Base-by-base conservation (phyloP, 228 moss, liverwort and hornwort genomes). In the Sphagnum magellanicum region DNA sequence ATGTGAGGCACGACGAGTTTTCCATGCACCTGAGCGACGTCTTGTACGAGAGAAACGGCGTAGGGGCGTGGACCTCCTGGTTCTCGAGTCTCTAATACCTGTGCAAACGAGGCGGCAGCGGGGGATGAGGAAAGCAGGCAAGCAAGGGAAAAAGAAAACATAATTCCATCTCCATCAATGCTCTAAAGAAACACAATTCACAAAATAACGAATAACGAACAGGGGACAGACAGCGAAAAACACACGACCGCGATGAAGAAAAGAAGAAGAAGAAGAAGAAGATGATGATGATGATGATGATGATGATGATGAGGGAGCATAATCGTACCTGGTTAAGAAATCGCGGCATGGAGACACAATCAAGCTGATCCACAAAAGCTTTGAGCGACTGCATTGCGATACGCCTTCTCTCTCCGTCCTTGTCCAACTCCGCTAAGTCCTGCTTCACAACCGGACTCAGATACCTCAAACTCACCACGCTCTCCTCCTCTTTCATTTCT, bases 401-500 rank as follows among this genome's bases (percentile, higher is more conserved):
- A 17, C 87, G 83, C 65, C 96, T 82, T 71, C 84, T 78, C 46
- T 96, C 93, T n/a, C 86, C 89, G 63, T 96, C 93, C 17, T 87
- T 76, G 48, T 91, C 86, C 49, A 96, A 84, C 72, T 86, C 87
- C 51, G 78, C 84, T 66, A 98, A 79, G 61, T 89, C 87, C 77
- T 98, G 94, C 72, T 89, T 98, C 80, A 98, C 92, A 57, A 87
- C 74, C 57, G 90, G 79, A 55, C 81, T 94, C 80, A 92, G 63
- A 59, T 90, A 86, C 16, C 77, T 77, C 53, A 63, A n/a, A 49
- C 84, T 81, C 46, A 67, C 79, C 32, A 32, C 32, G 32, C 32
- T 32, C 10, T 91, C 91, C 68, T 92, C 88, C 59, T 92, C 92
- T 73, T 80, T 89, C 92, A 95, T 95, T 55, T 55, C 55, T 12